Conservation (phyloP, 2,329 filamentous ascomycete genomes). For the Tolypocladium inflatum region DNA sequence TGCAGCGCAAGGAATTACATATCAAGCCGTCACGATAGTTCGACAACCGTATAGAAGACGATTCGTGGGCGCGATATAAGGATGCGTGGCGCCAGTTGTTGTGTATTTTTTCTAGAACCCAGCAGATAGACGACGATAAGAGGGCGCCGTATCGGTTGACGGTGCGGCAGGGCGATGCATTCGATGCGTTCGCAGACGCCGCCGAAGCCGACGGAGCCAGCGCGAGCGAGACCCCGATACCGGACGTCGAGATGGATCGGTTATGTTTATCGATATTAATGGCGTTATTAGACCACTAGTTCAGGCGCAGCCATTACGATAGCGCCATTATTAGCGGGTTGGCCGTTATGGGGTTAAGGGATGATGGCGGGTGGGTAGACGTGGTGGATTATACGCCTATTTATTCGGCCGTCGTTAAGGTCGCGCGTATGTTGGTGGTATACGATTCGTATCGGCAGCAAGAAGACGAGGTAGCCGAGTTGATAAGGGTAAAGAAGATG, state of each 20-base stretch:
- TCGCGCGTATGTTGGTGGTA: constrained; percentile 5
- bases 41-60: constrained; percentile 3
- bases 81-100: not conserved
- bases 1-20: constrained; percentile 3
- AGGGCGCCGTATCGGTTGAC: not conserved
- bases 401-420: constrained; percentile 9
- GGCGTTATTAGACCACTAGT: constrained; percentile 3
- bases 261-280: not conserved
- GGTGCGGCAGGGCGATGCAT: not conserved
- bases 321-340: constrained; percentile 6
- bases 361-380: constrained; percentile 2
- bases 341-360: constrained; percentile 3
- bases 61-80: constrained; percentile 6
- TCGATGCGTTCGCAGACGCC: too few species aligned
- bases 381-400: constrained; percentile 5
- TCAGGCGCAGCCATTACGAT: constrained; percentile 5
- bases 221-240: too few species aligned
- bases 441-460: constrained; percentile 5
- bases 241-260: too few species aligned
- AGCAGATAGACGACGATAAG: too few species aligned
- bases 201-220: too few species aligned
- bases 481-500: not conserved
- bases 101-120: too few species aligned
- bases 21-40: constrained; percentile 5
- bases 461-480: not conserved